Conservation (phyloP, 1,284 basidiomycete genomes). For the Serendipita sp. region DNA sequence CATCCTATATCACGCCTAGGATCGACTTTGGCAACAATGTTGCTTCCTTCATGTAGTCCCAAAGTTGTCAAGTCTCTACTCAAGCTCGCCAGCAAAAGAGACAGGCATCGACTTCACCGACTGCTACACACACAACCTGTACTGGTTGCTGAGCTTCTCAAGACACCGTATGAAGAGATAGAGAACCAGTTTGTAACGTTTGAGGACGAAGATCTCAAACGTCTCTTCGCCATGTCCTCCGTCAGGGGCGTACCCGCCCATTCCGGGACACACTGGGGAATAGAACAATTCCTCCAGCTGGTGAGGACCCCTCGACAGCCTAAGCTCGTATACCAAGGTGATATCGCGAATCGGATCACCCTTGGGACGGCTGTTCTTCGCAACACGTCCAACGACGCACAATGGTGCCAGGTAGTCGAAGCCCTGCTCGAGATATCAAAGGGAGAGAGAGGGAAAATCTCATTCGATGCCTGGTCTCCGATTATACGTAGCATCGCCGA, state of each 20-base stretch:
- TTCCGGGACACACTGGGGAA: neutral
- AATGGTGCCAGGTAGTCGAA: neutral
- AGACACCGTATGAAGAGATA: neutral
- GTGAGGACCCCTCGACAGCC: neutral
- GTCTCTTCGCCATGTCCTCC: neutral
- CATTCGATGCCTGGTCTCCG: neutral
- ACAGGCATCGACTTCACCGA: neutral
- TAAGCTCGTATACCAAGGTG: neutral
- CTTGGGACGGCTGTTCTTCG: neutral
- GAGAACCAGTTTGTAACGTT: neutral
- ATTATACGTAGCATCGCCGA: neutral
- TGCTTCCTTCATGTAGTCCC: neutral
- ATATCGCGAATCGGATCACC: neutral
- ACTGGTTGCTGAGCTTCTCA: neutral
- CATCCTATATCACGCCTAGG: slow-evolving; percentile 4
- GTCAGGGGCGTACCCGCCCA: neutral
- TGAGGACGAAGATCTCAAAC: neutral
- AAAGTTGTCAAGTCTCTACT: neutral
- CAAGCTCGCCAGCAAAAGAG: neutral
- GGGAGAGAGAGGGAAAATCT: neutral
- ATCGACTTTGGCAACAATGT: neutral
- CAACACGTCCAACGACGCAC: neutral
- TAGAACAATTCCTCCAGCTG: neutral
- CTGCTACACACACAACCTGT: neutral
- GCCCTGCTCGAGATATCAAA: neutral